Base-by-base conservation (phyloP, 192 early-diverging fungal species). In the Helicostylum pulchrum region DNA sequence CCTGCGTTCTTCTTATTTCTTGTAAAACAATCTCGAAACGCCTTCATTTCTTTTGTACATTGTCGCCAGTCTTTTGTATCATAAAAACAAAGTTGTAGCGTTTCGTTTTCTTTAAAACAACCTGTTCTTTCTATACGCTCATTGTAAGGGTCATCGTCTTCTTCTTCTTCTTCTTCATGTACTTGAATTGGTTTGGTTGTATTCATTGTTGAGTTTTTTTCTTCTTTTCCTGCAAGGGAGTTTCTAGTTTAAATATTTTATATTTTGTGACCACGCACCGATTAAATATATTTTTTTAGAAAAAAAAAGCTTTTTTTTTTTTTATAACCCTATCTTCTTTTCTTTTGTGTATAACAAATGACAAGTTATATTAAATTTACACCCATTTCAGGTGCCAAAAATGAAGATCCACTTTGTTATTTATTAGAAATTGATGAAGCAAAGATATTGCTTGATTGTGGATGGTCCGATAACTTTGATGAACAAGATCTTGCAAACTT, bases 371-470 rank as follows among this genome's bases (percentile, higher is more conserved):
- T 95, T 66, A 88, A 92, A 66, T 94, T 99, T 77, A 93, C 88
- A 5, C 83, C 90, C 9, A 83, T 96, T 36, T 90, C 92, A 4
- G 95, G 96, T 6, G 90, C 90, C 19, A 88, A 88, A 62, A 87
- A 83, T 58, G 91, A 92, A 71, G 90, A 91, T 59, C 85, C 91
- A 0, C 81, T 95, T 43, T 94, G 94, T 71, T 97, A 96, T 69
- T 65, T 99, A 64, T 79, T 99, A 52, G 92, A 96, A 73, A 87
- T 97, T 30, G 92, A 93, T 69, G 84, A 90, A 68, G 92, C 90
- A n/a, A 90, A 90, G 59, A 86, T 99, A 48, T 70, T 99, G 42
- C 80, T 99, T 17, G 97, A 99, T 75, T 99, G 97, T 80, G 97
- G 95, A 17, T 94, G 90, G 88, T 85, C 84, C 52, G 90, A 90